Evolutionary conservation across 208 protist species (phyloP).

Genomic region (Angomonas ambiguus): DNA sequence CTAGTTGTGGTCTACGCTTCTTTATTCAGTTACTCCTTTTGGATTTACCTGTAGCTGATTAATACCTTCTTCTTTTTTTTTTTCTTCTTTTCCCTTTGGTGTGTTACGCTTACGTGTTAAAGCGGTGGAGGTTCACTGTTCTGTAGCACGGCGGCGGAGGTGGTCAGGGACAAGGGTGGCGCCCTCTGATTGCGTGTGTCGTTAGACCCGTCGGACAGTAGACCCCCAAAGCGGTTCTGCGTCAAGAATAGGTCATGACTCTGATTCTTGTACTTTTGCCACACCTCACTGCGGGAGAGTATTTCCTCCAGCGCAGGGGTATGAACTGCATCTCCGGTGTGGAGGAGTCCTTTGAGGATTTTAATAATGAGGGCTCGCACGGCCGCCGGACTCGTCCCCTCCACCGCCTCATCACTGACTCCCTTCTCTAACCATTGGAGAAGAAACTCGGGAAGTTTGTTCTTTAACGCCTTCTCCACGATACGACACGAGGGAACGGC

Average conservation of each 20-base stretch:
- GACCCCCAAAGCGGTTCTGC: slow-evolving; percentile 47
- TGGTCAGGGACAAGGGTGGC: background rate
- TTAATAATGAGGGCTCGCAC: slow-evolving; percentile 80
- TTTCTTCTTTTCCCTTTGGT: background rate
- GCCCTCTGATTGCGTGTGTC: background rate
- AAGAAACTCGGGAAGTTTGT: slow-evolving; percentile 50
- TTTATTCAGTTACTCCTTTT: background rate
- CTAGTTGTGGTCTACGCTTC: background rate
- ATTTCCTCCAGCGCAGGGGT: slow-evolving; percentile 30
- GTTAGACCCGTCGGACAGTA: slow-evolving; percentile 32
- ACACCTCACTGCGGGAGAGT: slow-evolving; percentile 59
- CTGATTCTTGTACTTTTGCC: slow-evolving; percentile 86
- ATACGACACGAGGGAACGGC: slow-evolving; percentile 25
- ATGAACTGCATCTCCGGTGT: slow-evolving; percentile 36
- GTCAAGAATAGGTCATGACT: slow-evolving; percentile 91
- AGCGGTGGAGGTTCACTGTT: background rate
- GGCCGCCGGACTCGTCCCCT: slow-evolving; percentile 40
- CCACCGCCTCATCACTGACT: slow-evolving; percentile 28
- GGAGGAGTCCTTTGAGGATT: slow-evolving; percentile 76
- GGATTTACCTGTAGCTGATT: background rate
- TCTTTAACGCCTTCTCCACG: slow-evolving; percentile 25
- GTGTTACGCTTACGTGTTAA: too few species aligned
- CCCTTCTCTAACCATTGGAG: slow-evolving; percentile 56
- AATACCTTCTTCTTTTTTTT: background rate
- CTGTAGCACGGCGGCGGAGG: background rate